Evolutionary conservation across 2,329 filamentous ascomycete genomes (phyloP).

Genomic region (Fusarium brachygibbosum): DNA sequence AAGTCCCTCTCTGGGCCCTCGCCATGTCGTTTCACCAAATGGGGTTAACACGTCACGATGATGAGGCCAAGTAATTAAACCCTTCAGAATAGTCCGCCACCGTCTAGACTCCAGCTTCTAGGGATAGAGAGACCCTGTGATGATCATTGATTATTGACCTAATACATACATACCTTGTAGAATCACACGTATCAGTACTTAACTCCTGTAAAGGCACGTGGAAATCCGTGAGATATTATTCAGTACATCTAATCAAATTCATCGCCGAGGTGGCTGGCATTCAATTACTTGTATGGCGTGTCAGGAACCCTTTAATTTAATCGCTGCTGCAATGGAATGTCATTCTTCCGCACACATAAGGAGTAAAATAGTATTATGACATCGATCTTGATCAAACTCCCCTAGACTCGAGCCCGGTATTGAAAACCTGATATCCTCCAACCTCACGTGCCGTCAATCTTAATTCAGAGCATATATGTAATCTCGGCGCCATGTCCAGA

Average conservation of each 20-base stretch:
- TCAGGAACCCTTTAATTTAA: slow-evolving; percentile 32
- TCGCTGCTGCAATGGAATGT: slow-evolving; percentile 29
- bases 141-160: neutral
- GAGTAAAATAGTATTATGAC: neutral
- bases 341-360: slow-evolving; percentile 14
- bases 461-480: slow-evolving; percentile 26
- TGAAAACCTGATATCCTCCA: slow-evolving; percentile 6
- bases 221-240: neutral
- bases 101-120: neutral
- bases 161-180: slow-evolving; percentile 6
- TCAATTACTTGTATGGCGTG: slow-evolving; percentile 11
- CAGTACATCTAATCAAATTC: neutral
- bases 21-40: slow-evolving; percentile 25
- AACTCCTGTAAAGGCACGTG: neutral
- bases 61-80: slow-evolving; percentile 31
- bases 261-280: slow-evolving; percentile 18
- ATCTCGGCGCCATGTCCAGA: slow-evolving; percentile 38
- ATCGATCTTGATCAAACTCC: slow-evolving; percentile 14
- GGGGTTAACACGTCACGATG: slow-evolving; percentile 33
- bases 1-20: neutral
- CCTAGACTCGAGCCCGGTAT: neutral
- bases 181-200: neutral
- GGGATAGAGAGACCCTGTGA: neutral
- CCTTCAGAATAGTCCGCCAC: slow-evolving; percentile 3
- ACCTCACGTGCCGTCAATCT: slow-evolving; percentile 25